Percentiles rank a stretch among this genome's conserved stretches.
Evolutionary conservation across 2,329 filamentous ascomycete species (phyloP).

Genomic region (Diaporthe citrichinensis): DNA sequence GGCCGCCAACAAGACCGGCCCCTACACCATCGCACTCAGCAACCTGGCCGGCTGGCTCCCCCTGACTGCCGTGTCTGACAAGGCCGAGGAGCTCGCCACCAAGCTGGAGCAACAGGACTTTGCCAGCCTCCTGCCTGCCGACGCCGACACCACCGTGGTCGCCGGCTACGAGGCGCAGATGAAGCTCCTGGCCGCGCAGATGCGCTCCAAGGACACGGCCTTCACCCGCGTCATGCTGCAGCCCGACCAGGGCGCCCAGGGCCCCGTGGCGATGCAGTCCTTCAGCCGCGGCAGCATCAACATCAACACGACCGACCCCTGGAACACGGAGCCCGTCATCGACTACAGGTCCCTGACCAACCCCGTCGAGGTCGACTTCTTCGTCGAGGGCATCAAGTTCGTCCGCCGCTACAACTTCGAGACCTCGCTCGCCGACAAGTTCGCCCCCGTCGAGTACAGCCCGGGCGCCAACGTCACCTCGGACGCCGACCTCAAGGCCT

Average conservation of each 20-base stretch:
- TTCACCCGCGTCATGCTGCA: constrained; percentile 52
- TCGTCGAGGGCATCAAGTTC: constrained; percentile 56
- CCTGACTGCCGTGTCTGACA: constrained; percentile 52
- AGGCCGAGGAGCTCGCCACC: constrained; percentile 50
- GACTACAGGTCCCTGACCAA: constrained; percentile 57
- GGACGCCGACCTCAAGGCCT: constrained; percentile 51
- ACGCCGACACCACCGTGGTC: constrained; percentile 51
- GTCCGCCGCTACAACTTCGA: constrained; percentile 53
- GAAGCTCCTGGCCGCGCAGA: constrained; percentile 52
- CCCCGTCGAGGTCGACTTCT: constrained; percentile 54
- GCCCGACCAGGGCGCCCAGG: constrained; percentile 40
- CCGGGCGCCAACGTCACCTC: constrained; percentile 50
- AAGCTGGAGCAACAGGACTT: constrained; percentile 51
- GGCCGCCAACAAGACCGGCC: constrained; percentile 49
- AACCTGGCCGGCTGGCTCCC: constrained; percentile 55
- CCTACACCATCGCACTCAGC: constrained; percentile 52
- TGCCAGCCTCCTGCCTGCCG: constrained; percentile 50
- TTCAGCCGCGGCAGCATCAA: constrained; percentile 55
- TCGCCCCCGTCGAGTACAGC: constrained; percentile 50
- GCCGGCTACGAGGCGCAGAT: constrained; percentile 57
- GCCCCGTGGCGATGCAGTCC: constrained; percentile 31
- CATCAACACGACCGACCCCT: constrained; percentile 56
- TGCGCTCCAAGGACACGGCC: constrained; percentile 52
- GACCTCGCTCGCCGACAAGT: constrained; percentile 52
- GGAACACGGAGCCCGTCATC: constrained; percentile 52